Evolutionary conservation across 2,329 filamentous ascomycete species (phyloP).

Genomic region (Fonsecaea pugnacius): DNA sequence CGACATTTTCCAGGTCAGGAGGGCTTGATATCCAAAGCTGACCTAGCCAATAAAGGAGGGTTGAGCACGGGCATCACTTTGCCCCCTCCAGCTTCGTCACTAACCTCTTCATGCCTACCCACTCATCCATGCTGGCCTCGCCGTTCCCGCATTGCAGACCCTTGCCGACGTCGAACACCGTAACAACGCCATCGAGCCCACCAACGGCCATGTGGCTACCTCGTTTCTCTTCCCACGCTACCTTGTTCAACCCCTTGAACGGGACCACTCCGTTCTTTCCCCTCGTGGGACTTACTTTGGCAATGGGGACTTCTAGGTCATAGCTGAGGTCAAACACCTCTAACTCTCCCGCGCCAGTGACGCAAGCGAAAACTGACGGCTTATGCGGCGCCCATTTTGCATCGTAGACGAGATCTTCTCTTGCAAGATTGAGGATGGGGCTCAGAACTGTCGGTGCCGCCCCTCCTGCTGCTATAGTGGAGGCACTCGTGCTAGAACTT

Average conservation of each 20-base stretch:
- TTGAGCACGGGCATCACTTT: constrained; percentile 5
- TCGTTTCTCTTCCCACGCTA: constrained; percentile 90
- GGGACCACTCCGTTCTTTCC: constrained; percentile 68
- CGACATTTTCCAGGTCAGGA: background rate
- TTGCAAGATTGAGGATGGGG: constrained; percentile 85
- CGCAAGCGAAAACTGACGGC: constrained; percentile 90
- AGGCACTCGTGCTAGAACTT: constrained; percentile 51
- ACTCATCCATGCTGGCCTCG: constrained; percentile 81
- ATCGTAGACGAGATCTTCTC: constrained; percentile 97
- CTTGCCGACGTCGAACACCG: constrained; percentile 83
- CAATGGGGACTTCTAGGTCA: constrained; percentile 89
- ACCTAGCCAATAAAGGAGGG: background rate
- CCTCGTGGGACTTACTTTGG: constrained; percentile 72
- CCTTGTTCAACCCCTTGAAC: constrained; percentile 86
- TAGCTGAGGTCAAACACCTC: constrained; percentile 95
- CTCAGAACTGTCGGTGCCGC: constrained; percentile 57
- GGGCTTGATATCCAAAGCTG: background rate
- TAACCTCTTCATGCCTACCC: constrained; percentile 89
- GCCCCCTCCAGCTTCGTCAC: constrained; percentile 71
- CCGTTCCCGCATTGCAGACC: constrained; percentile 81
- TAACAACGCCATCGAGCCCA: constrained; percentile 86
- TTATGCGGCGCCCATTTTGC: constrained; percentile 93
- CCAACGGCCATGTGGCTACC: constrained; percentile 86
- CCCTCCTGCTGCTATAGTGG: constrained; percentile 43
- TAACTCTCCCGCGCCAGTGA: constrained; percentile 87